Percentiles rank a stretch among this genome's conserved stretches.
These are phyloP conservation scores for Naganishia cerealis DNA, from an alignment of 1,284 basidiomycete genomes.

Conservation along the genomic window DNA sequence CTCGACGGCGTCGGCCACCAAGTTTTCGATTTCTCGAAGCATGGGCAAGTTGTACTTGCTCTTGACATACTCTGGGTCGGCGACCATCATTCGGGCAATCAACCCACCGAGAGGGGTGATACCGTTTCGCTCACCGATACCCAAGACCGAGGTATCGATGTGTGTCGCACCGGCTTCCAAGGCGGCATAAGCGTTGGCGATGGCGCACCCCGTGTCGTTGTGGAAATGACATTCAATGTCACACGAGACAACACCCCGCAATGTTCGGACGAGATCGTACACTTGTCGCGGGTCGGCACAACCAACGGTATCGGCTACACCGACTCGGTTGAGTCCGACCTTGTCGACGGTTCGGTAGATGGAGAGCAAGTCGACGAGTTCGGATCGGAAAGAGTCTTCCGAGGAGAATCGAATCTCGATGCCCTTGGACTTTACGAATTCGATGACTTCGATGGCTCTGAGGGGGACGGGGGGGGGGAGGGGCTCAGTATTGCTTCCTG, in stretches of 20 bases:
- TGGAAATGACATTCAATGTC: constrained; percentile 99
- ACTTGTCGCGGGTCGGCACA: constrained; percentile 98
- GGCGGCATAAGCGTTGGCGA: constrained; percentile 97
- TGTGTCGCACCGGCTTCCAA: constrained; percentile 99
- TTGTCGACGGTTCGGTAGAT: constrained; percentile 99
- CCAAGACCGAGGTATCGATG: constrained; percentile 90
- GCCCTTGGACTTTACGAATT: constrained; percentile 99
- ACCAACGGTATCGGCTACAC: constrained; percentile 98
- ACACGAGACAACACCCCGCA: constrained; percentile 90
- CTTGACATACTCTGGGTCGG: constrained; percentile 98
- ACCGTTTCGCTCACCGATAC: constrained; percentile 98
- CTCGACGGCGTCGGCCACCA: constrained; percentile 97
- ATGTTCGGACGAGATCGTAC: constrained; percentile 94
- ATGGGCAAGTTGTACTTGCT: constrained; percentile 97
- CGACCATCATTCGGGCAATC: constrained; percentile 86
- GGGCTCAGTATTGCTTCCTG: constrained; percentile 27
- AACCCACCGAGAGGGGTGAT: constrained; percentile 97
- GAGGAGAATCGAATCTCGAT: constrained; percentile 99
- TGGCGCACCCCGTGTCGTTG: constrained; percentile 91
- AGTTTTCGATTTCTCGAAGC: constrained; percentile 97
- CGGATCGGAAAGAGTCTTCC: constrained; percentile 99
- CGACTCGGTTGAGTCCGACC: constrained; percentile 98
- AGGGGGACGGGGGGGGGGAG: not conserved
- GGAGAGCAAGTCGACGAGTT: constrained; percentile 95
- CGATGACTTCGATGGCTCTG: constrained; percentile 88